Base-by-base conservation (phyloP, 2,329 filamentous ascomycete species). In the Hymenoscyphus albidus region DNA sequence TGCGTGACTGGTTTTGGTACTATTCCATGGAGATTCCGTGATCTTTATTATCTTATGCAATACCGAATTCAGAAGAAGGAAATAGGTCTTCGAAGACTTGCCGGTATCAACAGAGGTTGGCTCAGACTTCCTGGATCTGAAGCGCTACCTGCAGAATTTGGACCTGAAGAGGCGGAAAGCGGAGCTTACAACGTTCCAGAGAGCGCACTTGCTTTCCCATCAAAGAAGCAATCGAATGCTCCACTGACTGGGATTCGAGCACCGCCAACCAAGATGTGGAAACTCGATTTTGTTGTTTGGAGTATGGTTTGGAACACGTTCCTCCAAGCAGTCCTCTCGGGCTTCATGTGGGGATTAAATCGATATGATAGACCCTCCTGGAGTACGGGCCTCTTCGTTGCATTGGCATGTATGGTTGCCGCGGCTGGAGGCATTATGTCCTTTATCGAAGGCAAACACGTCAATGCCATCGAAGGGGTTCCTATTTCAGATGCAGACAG, bases 1-100 rank as follows among this genome's bases (percentile, higher is more conserved):
- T 95, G 91, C 76, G 88, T 96, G 6, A 94, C 92, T 1, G 92
- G 88, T 0, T 94, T 96, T 69, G 92, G 92, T 0, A 82, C 95
- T 13, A 88, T 90, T 1, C 92, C 92, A 0, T 96, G 92, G 92
- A 85, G 92, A 39, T 90, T 93, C 70, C 83, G 92, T 39, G 92
- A 96, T 74, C 78, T 92, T 10, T 95, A 88, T 75, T 92, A 86
- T 74, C 80, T 93, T 40, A 76, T 90, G 59, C 82, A 83, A 72
- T 95, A 84, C 77, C 82, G 91, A 31, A 59, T 88, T 0, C 72
- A 71, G 48, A 79, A 82, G 63, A 78, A 85, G 61, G 73, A 82
- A 35, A 75, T 82, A 18, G 88, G 83, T 4, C 80, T 94, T 42
- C 83, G 89, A 51, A 83, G 83, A 55, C 81, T 96, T 4, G 91